Conservation (phyloP, 192 early-diverging fungal species). For the Spinellus fusiger region DNA sequence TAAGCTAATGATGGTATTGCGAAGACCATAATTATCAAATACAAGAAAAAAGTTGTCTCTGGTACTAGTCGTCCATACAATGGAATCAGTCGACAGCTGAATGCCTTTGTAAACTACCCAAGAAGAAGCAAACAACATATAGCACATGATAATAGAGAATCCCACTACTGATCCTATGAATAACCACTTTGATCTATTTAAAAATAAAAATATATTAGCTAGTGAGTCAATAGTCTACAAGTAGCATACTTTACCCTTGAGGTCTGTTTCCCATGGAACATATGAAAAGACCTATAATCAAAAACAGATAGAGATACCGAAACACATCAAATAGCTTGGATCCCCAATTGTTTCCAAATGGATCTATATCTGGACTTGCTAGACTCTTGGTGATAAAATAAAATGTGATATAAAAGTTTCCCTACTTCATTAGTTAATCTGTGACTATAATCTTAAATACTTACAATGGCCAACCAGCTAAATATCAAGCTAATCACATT, state of each 20-base stretch:
- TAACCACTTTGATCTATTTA: conserved; percentile 18
- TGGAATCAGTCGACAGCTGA: conserved; percentile 51
- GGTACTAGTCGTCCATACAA: conserved; percentile 32
- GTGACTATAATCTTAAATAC: conserved; percentile 31
- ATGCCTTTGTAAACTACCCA: conserved; percentile 59
- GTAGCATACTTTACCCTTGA: conserved; percentile 49
- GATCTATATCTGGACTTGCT: conserved; percentile 37
- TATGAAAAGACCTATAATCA: conserved; percentile 77
- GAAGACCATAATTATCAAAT: conserved; percentile 50
- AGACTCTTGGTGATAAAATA: conserved; percentile 59
- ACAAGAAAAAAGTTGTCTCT: conserved; percentile 35
- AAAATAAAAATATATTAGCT: neutral
- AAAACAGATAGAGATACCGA: conserved; percentile 67
- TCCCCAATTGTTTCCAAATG: conserved; percentile 52
- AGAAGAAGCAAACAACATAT: conserved; percentile 48
- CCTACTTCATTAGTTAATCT: conserved; percentile 14
- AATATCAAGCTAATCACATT: conserved; percentile 63
- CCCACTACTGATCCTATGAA: conserved; percentile 41
- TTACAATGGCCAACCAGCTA: conserved; percentile 72
- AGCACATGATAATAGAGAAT: conserved; percentile 47
- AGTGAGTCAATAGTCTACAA: neutral
- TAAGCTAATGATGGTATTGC: conserved; percentile 74
- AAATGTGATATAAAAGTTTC: conserved; percentile 81
- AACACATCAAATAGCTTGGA: conserved; percentile 61
- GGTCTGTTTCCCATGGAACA: conserved; percentile 88